Conservation (phyloP, 2,329 filamentous ascomycete genomes). For the Dactylonectria macrodidyma region DNA sequence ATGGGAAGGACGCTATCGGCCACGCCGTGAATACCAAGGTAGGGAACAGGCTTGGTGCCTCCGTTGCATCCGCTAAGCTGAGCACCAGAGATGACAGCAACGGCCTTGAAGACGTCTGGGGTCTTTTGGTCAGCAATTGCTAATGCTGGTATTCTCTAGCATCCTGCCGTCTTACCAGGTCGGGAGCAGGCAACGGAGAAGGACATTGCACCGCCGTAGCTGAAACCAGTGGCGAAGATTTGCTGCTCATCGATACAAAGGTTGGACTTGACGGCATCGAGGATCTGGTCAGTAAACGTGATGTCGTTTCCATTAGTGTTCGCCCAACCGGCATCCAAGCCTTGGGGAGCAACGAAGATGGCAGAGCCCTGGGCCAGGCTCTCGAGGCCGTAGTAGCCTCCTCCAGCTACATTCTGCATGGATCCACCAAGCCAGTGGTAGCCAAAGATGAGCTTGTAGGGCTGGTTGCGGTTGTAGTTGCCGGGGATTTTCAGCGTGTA, state of each 20-base stretch:
- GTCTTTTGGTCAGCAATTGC: slow-evolving; percentile 6
- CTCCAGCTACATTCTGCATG: slow-evolving; percentile 54
- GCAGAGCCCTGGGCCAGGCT: slow-evolving; percentile 53
- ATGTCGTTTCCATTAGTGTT: slow-evolving; percentile 59
- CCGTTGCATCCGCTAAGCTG: slow-evolving; percentile 54
- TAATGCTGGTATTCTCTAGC: slow-evolving; percentile 10
- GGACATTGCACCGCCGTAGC: slow-evolving; percentile 61
- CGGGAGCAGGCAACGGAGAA: slow-evolving; percentile 59
- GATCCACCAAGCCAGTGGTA: slow-evolving; percentile 58
- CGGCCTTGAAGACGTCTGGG: slow-evolving; percentile 52
- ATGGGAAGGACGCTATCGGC: slow-evolving; percentile 55
- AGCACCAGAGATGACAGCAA: slow-evolving; percentile 54
- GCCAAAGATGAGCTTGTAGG: slow-evolving; percentile 50
- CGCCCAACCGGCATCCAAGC: slow-evolving; percentile 58
- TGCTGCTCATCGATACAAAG: slow-evolving; percentile 60
- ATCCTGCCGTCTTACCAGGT: slow-evolving; percentile 38
- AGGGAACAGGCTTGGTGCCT: slow-evolving; percentile 57
- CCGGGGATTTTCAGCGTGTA: slow-evolving; percentile 57
- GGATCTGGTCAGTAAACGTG: slow-evolving; percentile 56
- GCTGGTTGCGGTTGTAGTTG: slow-evolving; percentile 44
- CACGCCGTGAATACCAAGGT: slow-evolving; percentile 57
- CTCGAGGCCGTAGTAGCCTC: slow-evolving; percentile 59
- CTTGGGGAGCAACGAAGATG: slow-evolving; percentile 61
- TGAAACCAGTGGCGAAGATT: slow-evolving; percentile 62
- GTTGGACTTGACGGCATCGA: slow-evolving; percentile 54